These are phyloP conservation scores for Pochonia chlamydosporia DNA, from an alignment of 2,329 filamentous ascomycete species.

Conservation along the genomic window DNA sequence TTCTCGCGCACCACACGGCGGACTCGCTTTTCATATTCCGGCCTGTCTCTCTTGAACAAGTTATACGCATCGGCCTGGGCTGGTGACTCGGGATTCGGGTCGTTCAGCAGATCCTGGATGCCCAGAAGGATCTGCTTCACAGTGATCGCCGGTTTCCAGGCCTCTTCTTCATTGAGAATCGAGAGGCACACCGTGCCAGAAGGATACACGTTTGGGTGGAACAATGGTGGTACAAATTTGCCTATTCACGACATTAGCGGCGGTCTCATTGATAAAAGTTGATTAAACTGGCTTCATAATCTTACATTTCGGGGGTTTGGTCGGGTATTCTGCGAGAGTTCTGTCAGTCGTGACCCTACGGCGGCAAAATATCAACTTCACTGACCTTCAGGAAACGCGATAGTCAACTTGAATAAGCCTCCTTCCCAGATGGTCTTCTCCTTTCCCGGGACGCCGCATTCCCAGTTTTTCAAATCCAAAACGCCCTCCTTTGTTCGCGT, in stretches of 20 bases:
- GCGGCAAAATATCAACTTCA: conserved; percentile 14
- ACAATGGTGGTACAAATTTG: conserved; percentile 93
- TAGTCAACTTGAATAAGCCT: conserved; percentile 91
- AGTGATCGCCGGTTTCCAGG: conserved; percentile 97
- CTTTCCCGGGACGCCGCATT: conserved; percentile 93
- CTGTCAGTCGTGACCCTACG: background rate
- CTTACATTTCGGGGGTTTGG: conserved; percentile 97
- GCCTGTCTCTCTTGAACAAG: conserved; percentile 83
- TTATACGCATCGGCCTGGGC: conserved; percentile 98
- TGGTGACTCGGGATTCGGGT: conserved; percentile 94
- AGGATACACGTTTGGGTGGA: conserved; percentile 98
- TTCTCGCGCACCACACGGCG: conserved; percentile 85
- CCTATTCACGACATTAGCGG: conserved; percentile 45
- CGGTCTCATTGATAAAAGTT: background rate
- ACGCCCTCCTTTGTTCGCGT: conserved; percentile 71
- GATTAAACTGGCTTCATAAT: conserved; percentile 10
- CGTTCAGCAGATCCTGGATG: conserved; percentile 91
- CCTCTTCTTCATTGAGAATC: conserved; percentile 96
- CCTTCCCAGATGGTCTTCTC: conserved; percentile 97
- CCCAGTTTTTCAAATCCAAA: conserved; percentile 91
- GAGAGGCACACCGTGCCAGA: conserved; percentile 96
- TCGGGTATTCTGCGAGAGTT: conserved; percentile 73
- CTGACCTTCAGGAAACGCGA: conserved; percentile 89
- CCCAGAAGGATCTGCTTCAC: conserved; percentile 96
- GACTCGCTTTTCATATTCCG: conserved; percentile 84